Evolutionary conservation across 2,329 filamentous ascomycete species (phyloP), one percentile per base, ranked within the genome.

Genomic region (Pseudogymnoascus sp.): DNA sequence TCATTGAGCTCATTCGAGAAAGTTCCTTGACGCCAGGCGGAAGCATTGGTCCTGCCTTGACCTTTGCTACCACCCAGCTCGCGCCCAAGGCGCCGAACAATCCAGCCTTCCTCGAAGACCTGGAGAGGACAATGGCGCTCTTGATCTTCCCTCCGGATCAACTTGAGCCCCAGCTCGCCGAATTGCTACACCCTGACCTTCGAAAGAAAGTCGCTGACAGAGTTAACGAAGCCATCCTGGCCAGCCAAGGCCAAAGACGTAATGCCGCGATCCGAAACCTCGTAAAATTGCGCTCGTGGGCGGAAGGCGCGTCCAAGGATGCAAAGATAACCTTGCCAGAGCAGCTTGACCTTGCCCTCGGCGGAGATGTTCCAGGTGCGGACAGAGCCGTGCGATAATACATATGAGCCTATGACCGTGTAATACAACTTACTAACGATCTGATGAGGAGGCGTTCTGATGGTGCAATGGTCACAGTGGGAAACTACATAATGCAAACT

Each of bases 121-220:
- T 99, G 10, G 94, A 99, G 75, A 85, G 88, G 72, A 97, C 94
- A 0, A 96, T 99, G 87, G 89, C 91, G 0, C 82, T 99, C 42
- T 80, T 99, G 40, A 88, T 99, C 47, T 96, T 97, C 69, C 87
- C 91, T 0, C 82, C 85, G n/a, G 89, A 94, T 62, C 88, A 85
- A 61, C 82, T 97, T 38, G 85, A 90, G 50, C 86, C 90, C 2
- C 85, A 90, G 59, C 79, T 97, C 33, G 86, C 88, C 38, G 84
- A 85, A 56, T 79, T 99, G 28, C 79, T 99, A 16, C 84, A 96
- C 68, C 90, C 92, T 2, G 83, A 86, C 59, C 81, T 97, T 50
- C 86, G 94, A 65, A 85, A 87, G 68, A 84, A 88, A 47, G 92
- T 97, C n/a, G 94, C 94, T 4, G 87, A 87, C 65, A 83, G 84